Conservation (phyloP, 2,329 filamentous ascomycete genomes). For the Pseudomassariella vexata region DNA sequence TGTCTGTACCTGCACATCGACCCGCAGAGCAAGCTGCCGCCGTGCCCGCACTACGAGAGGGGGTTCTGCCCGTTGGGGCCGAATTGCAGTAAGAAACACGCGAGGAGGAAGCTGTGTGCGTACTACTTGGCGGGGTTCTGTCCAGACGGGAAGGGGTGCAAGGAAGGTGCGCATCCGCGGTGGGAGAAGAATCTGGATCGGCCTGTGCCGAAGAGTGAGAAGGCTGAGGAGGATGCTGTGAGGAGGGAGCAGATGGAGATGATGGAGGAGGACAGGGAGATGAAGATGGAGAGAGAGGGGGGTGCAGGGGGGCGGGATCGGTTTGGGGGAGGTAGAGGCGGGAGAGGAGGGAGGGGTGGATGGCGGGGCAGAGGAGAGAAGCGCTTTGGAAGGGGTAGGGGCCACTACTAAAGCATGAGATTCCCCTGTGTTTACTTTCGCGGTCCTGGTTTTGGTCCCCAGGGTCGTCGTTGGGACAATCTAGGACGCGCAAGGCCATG, state of each 20-base stretch:
- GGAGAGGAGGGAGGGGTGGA: conserved; percentile 20
- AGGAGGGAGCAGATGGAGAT: conserved; percentile 20
- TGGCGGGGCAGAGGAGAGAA: conserved; percentile 26
- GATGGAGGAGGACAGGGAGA: conserved; percentile 28
- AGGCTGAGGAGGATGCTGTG: conserved; percentile 42
- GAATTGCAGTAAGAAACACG: conserved; percentile 81
- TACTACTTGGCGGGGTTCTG: conserved; percentile 95
- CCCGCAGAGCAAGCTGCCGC: conserved; percentile 69
- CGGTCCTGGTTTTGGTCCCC: no score
- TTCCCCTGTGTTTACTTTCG: no score
- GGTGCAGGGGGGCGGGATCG: conserved; percentile 28
- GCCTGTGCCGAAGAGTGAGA: conserved; percentile 63
- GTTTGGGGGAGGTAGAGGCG: conserved; percentile 30
- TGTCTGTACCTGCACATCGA: conserved; percentile 91
- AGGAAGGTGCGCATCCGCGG: conserved; percentile 73
- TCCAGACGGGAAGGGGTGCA: conserved; percentile 71
- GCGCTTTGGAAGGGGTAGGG: conserved; percentile 27
- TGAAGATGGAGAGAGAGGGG: conserved; percentile 29
- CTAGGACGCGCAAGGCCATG: no score
- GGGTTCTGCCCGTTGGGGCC: conserved; percentile 93
- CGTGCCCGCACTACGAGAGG: conserved; percentile 86
- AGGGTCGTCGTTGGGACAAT: no score
- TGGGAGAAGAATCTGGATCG: conserved; percentile 75
- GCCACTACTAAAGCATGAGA: conserved; percentile 13
- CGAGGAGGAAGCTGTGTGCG: conserved; percentile 71